Evolutionary conservation across 768 basidiomycete species (phyloP).

Genomic region (Suillus bovinus): DNA sequence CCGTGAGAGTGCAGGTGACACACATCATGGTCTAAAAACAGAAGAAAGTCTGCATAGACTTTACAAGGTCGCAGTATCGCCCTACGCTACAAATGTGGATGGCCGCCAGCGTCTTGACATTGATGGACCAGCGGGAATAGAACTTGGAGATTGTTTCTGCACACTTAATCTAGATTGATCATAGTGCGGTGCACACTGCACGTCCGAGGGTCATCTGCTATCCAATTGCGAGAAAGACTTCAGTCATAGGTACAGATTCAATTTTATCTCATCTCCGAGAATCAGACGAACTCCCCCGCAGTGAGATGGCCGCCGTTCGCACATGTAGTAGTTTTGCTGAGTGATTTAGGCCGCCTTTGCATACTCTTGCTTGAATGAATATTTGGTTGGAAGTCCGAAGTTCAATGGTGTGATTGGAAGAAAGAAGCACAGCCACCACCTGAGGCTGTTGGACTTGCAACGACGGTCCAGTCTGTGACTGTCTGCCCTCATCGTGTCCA

Average conservation of each 20-base stretch:
- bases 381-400: neutral
- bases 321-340: neutral
- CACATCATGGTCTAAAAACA: neutral
- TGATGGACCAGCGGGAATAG: neutral
- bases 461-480: neutral
- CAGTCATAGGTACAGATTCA: neutral
- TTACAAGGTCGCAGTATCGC: neutral
- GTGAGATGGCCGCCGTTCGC: neutral
- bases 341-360: neutral
- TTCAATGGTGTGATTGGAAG: neutral
- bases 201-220: neutral
- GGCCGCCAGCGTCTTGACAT: neutral
- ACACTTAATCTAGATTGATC: neutral
- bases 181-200: neutral
- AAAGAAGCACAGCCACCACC: neutral
- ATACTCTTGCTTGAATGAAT: neutral
- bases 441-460: slow-evolving; percentile 5
- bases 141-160: neutral
- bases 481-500: neutral
- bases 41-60: neutral
- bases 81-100: neutral
- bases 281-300: neutral
- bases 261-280: neutral
- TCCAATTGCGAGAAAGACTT: neutral
- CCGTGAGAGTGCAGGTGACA: neutral